Base-by-base conservation (phyloP, 495 filamentous ascomycete genomes). In the Podospora didyma region DNA sequence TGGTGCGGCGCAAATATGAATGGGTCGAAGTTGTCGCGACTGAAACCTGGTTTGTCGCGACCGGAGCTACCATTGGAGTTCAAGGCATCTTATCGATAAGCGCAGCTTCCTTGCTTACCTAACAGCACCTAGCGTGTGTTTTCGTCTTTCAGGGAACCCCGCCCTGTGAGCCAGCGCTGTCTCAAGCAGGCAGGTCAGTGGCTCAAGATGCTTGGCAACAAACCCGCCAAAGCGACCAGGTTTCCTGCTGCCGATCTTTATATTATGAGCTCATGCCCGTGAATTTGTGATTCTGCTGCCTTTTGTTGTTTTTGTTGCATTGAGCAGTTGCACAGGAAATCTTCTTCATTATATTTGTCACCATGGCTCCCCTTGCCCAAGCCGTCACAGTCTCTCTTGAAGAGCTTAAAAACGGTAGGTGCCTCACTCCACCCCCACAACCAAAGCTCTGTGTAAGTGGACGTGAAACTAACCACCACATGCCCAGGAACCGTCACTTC, bases 401-500 rank as follows among this genome's bases (percentile, higher is more conserved):
- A 20, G 79, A 82, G 53, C 66, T 83, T 23, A 77, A 78, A 58
- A 75, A 72, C 57, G 78, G 80, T 82, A 66, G 48, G 58, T 20
- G 14, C 7, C 34, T 3, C 7, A 34, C 49, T 9, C 16, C n/a
- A 4, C 21, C 31, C 49, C n/a, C 12, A 23, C 16, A 14, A 10
- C 34, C 20, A 24, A 65, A 35, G 31, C 16, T 31, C 41, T 55
- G 7, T 58, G 45, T 56, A 56, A 57, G 46, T 60, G 57, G 39
- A 53, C 57, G 63, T 34, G 55, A 46, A 23, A 56, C 44, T 54
- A 26, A 59, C 54, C 14, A 14, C 39, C 12, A 6, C 22, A 4
- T 19, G 7, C 42, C n/a, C 41, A 62, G 90, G 88, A 22, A 80
- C 81, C 45, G 79, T 96, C 51, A 79, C 87, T 6, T 88, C 90